Conservation (phyloP, 805 yeast genomes). For the Teunomyces panamensis region DNA sequence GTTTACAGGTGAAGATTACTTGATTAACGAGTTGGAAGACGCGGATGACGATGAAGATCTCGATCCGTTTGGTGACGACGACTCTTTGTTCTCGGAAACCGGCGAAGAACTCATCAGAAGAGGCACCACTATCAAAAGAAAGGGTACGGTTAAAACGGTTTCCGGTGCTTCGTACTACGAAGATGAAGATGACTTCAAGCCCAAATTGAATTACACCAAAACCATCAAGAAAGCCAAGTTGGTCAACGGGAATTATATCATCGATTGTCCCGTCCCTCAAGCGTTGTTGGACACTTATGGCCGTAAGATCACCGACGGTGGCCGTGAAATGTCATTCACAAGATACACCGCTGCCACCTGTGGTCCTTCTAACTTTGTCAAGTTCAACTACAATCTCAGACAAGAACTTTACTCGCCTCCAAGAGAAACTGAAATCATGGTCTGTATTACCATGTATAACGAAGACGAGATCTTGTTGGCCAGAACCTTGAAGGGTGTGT, state of each 20-base stretch:
- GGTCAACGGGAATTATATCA: slow-evolving; percentile 49
- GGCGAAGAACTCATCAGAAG: slow-evolving; percentile 36
- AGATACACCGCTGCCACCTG: slow-evolving; percentile 93
- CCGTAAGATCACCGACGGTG: slow-evolving; percentile 30
- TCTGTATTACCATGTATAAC: slow-evolving; percentile 64
- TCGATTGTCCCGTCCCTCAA: slow-evolving; percentile 43
- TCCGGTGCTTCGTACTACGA: slow-evolving; percentile 9
- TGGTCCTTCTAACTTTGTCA: slow-evolving; percentile 71
- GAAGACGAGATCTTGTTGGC: slow-evolving; percentile 63
- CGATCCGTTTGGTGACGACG: slow-evolving; percentile 46
- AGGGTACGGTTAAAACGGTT: slow-evolving; percentile 6
- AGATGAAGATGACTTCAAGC: slow-evolving; percentile 39
- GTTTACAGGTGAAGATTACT: slow-evolving; percentile 37
- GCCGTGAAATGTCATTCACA: slow-evolving; percentile 75
- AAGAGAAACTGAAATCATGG: slow-evolving; percentile 73
- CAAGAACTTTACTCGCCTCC: slow-evolving; percentile 77
- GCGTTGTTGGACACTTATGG: slow-evolving; percentile 37
- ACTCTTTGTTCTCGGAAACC: slow-evolving; percentile 40
- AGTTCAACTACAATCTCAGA: slow-evolving; percentile 70
- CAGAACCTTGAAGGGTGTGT: slow-evolving; percentile 61
- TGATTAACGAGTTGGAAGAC: slow-evolving; percentile 39
- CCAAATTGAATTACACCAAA: slow-evolving; percentile 39
- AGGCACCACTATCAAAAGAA: slow-evolving; percentile 27
- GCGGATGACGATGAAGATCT: slow-evolving; percentile 32
- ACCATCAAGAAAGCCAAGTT: slow-evolving; percentile 48